Conservation (phyloP, 345 rosid species). For the Gossypium arboreum region DNA sequence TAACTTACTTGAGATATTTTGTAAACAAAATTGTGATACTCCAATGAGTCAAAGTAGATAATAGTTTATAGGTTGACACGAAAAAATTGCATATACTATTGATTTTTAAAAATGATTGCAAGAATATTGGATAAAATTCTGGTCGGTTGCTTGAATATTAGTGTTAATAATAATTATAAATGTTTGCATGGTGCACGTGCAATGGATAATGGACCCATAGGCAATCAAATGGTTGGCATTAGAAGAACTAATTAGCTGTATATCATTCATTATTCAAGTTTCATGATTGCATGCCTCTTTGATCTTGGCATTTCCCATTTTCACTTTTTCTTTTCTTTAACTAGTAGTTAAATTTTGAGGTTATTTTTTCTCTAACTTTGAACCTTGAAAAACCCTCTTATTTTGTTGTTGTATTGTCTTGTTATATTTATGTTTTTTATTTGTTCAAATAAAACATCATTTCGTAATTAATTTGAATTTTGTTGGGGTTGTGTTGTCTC, state of each 20-base stretch:
- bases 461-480: background rate
- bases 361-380: background rate
- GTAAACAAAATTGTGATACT: no score
- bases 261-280: slow-evolving; percentile 20
- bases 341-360: background rate
- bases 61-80: no score
- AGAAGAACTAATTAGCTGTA: slow-evolving; percentile 30
- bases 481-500: background rate
- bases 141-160: background rate
- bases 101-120: no score
- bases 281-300: slow-evolving; percentile 15
- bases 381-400: background rate
- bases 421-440: background rate
- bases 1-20: no score
- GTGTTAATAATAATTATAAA: background rate
- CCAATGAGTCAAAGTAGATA: no score
- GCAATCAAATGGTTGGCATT: slow-evolving; percentile 21
- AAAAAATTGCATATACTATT: no score
- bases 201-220: slow-evolving; percentile 20
- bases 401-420: background rate
- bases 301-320: background rate
- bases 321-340: background rate
- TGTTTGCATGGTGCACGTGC: slow-evolving; percentile 38
- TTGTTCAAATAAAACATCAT: background rate
- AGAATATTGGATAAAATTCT: background rate